These are phyloP conservation scores for Aspergillus cejpii DNA, from an alignment of 2,329 filamentous ascomycete genomes.

Conservation along the genomic window DNA sequence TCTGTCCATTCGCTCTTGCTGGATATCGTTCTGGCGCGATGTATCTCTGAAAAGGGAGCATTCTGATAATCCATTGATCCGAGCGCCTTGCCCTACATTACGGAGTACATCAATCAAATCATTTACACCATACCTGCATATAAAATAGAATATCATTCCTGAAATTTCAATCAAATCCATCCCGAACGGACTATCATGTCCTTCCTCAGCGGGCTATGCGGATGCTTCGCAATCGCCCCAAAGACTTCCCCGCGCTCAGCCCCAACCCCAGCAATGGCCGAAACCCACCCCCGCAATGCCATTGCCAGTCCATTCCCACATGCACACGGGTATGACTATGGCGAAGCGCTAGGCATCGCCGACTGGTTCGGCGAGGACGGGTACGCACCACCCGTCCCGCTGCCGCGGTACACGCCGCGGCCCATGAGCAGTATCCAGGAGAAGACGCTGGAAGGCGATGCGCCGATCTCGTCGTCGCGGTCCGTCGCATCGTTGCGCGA, in stretches of 20 bases:
- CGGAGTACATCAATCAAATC: not conserved
- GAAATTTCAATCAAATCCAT: not conserved
- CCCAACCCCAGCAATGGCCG: conserved; percentile 1
- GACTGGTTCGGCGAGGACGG: conserved; percentile 18
- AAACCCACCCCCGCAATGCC: not conserved
- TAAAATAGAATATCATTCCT: not conserved
- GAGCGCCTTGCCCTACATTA: not conserved
- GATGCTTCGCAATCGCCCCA: conserved; percentile 21
- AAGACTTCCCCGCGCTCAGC: conserved; percentile 1
- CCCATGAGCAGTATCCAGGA: conserved; percentile 33
- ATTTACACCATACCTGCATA: not conserved
- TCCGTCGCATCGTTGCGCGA: conserved; percentile 15
- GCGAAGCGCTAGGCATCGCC: not conserved
- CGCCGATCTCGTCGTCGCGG: conserved; percentile 22
- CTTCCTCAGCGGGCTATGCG: conserved; percentile 21
- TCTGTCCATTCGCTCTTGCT: not conserved
- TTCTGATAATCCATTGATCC: not conserved
- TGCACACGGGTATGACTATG: not conserved
- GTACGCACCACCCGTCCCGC: conserved; percentile 31
- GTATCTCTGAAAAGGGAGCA: not conserved
- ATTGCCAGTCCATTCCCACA: not conserved
- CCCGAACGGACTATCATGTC: conserved; percentile 14
- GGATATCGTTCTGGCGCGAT: not conserved
- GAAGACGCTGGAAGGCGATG: conserved; percentile 35
- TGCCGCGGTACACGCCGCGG: conserved; percentile 38